phyloP scores from a whole-genome alignment of 768 basidiomycete species.

The Dioszegia aurantiaca region DNA sequence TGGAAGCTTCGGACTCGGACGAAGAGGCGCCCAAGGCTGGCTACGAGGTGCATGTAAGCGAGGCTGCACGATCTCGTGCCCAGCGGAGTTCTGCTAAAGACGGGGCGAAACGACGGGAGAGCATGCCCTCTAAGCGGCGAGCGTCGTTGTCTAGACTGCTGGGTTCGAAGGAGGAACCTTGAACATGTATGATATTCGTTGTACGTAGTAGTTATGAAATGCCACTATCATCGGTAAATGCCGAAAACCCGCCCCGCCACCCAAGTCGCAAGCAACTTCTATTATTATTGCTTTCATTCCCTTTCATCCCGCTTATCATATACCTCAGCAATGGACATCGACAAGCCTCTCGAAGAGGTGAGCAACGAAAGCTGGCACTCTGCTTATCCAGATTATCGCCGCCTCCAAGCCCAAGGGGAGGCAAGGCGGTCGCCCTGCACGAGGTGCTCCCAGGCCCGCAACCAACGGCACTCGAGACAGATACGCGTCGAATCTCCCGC shows the following conservation, averaged over 20 bases:
- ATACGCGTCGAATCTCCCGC: slow-evolving; percentile 52
- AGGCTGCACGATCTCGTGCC: slow-evolving; percentile 16
- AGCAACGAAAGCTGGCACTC: slow-evolving; percentile 2
- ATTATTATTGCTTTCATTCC: neutral
- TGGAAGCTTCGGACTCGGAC: slow-evolving; percentile 44
- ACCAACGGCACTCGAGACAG: slow-evolving; percentile 47
- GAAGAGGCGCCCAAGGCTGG: slow-evolving; percentile 42
- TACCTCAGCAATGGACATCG: slow-evolving; percentile 45
- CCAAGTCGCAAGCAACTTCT: too few species aligned
- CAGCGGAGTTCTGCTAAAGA: neutral
- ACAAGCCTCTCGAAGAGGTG: slow-evolving; percentile 51
- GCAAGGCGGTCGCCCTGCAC: slow-evolving; percentile 32
- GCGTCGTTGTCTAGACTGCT: slow-evolving; percentile 19
- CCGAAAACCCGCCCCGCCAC: slow-evolving; percentile 16
- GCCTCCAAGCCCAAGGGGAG: slow-evolving; percentile 35
- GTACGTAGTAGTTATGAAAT: neutral
- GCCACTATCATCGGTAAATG: slow-evolving; percentile 1
- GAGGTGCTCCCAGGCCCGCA: slow-evolving; percentile 39
- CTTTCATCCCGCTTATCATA: neutral
- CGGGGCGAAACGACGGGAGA: neutral
- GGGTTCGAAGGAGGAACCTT: slow-evolving; percentile 2
- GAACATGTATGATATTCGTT: neutral
- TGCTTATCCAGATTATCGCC: slow-evolving; percentile 43
- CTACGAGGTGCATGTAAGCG: slow-evolving; percentile 31
- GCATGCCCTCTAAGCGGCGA: slow-evolving; percentile 5